Evolutionary conservation across 805 yeast species (phyloP), one percentile per base, ranked within the genome.

Genomic region (Wickerhamiella lipophila): DNA sequence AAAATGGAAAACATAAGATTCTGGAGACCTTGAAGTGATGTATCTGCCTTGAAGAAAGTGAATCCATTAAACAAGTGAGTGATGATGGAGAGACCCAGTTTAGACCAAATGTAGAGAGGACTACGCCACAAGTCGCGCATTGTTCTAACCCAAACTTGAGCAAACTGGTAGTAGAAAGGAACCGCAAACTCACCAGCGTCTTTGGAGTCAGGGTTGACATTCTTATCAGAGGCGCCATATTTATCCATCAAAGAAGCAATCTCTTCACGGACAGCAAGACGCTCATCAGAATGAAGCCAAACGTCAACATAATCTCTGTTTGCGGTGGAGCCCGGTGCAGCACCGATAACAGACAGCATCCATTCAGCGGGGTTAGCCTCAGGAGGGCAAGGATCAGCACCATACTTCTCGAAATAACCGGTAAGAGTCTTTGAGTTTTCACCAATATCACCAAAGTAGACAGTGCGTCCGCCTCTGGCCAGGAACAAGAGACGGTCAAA

Each of bases 381-480:
- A 11, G 63, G 63, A 29, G 67, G 70, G 68, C 92, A 83, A 47
- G 73, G 70, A 52, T 79, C 74, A 36, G 88, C 86, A 30, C 95
- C 83, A 60, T 79, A 66, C 55, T 72, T 72, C 66, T 82, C 88
- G 59, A 82, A 82, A 63, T 82, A 83, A 50, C 69, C 62, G 41
- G 79, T 74, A 63, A 83, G 68, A 2, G 78, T 68, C 34, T 56
- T 50, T 46, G 83, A 80, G 60, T 76, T 74, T 52, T 71, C 68
- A 55, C 92, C 92, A 57, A 82, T 76, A 54, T 81, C 87, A 57
- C 94, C 94, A 61, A 81, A 83, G 64, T 83, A 83, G 27, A 81
- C 89, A 54, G 88, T 83, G 58, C 72, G 68, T 55, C 94, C 94
- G 62, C 94, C 94, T 54, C 72, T 76, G 56, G 78, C 78, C 60